Evolutionary conservation across 2,329 filamentous ascomycete genomes (phyloP), one percentile per base, ranked within the genome.

Genomic region (Fusarium anguioides): DNA sequence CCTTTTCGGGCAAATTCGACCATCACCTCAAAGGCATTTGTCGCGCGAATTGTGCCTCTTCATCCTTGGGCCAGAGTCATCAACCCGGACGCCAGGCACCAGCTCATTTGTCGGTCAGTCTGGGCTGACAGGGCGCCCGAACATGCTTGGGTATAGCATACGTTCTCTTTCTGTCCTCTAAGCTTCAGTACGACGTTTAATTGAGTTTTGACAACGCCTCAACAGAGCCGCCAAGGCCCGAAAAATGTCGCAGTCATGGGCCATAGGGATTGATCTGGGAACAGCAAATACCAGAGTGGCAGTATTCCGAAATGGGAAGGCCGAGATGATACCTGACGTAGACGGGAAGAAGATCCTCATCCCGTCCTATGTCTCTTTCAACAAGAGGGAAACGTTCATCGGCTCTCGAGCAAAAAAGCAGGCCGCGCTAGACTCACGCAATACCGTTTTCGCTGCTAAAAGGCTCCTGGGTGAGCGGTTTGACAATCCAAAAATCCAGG

Each of bases 251-350:
- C 23, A 41, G 11, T 5, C 24, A 12, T 48, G 45, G 45, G 42
- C 52, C 24, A 48, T 55, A 26, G 52, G 52, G 6, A 55, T 55
- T 26, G 52, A 55, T 18, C 24, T 55, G 4, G 52, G 52, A 14
- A 48, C 52, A 17, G 42, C 24, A 39, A 55, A 55, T 12, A 55
- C 42, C 7, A 44, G 36, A 8, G 42, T 55, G 8, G 52, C 52
- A 15, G 33, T 55, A 15, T 55, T 55, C 27, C 52, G 41, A n/a
- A 23, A 55, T 41, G 42, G 48, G 17, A 40, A 12, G 9, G 6
- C 41, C 6, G 42, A 47, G 20, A 55, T 55, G 15, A 55, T 55
- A 17, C 52, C 52, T 5, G 52, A 55, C 21, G n/a, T 24, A n/a
- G 52, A 55, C 31, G 52, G 42, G 24, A 29, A 6, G 14, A 23